A percentile compares a stretch with the other conserved stretches of the same genome.
These are phyloP conservation scores for Dryas octopetala DNA, from an alignment of 306 rosid species.

Conservation along the genomic window DNA sequence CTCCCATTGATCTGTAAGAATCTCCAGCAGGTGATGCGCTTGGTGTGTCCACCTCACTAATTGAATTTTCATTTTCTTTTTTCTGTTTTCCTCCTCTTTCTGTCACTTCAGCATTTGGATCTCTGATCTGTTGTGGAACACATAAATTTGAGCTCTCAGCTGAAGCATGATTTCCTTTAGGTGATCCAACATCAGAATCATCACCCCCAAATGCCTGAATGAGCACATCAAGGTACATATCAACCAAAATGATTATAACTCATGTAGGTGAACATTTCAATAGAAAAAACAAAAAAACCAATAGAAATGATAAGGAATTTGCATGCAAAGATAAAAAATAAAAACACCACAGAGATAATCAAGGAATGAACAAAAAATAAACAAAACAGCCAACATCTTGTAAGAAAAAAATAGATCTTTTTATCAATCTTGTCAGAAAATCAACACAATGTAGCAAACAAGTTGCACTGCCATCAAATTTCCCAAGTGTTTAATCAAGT, in stretches of 20 bases:
- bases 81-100: conserved; percentile 62
- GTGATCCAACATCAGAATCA: conserved; percentile 80
- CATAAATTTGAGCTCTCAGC: conserved; percentile 49
- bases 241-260: conserved; percentile 4
- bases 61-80: conserved; percentile 46
- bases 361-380: background rate
- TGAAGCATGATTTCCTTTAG: conserved; percentile 62
- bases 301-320: background rate
- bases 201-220: conserved; percentile 74
- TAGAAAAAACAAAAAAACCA: background rate
- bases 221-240: conserved; percentile 6
- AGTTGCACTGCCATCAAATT: background rate
- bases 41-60: conserved; percentile 56
- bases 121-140: conserved; percentile 39
- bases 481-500: background rate
- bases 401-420: background rate
- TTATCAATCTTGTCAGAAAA: background rate
- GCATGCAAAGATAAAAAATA: background rate
- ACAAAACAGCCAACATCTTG: background rate
- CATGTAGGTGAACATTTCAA: background rate
- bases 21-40: conserved; percentile 62
- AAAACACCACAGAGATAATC: background rate
- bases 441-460: background rate
- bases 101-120: conserved; percentile 42
- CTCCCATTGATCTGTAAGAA: conserved; percentile 83